These are phyloP conservation scores for Pyrenophora teres DNA, from an alignment of 2,329 filamentous ascomycete species.

Conservation along the genomic window DNA sequence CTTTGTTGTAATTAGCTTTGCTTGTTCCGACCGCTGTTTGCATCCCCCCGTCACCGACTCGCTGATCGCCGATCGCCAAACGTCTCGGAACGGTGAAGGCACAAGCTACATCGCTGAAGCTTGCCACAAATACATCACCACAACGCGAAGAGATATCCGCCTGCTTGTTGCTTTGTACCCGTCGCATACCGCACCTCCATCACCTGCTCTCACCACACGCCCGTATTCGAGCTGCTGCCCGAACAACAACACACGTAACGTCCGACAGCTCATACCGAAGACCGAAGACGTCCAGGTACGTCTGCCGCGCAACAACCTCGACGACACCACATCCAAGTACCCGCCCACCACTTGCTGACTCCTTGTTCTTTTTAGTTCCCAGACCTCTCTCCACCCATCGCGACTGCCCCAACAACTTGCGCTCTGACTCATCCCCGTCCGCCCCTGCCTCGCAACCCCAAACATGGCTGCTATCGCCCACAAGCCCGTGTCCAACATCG, in stretches of 20 bases:
- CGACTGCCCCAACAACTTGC: constrained; percentile 20
- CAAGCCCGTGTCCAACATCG: constrained; percentile 49
- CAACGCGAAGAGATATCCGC: constrained; percentile 21
- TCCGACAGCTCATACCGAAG: not conserved
- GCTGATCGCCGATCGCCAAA: constrained; percentile 33
- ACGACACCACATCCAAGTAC: not conserved
- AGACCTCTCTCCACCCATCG: constrained; percentile 7
- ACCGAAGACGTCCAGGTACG: constrained; percentile 11
- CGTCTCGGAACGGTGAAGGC: constrained; percentile 29
- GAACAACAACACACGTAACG: not conserved
- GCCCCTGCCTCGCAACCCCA: constrained; percentile 22
- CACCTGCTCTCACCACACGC: constrained; percentile 21
- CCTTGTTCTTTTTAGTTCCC: not conserved
- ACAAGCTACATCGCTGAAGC: constrained; percentile 41
- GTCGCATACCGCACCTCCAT: constrained; percentile 26
- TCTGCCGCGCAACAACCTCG: not conserved
- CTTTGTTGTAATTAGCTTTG: too few species aligned
- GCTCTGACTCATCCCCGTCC: constrained; percentile 38
- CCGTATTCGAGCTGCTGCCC: constrained; percentile 3
- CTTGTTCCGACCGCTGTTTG: constrained; percentile 12
- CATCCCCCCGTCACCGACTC: constrained; percentile 28
- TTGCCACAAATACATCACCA: constrained; percentile 26
- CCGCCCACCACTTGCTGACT: not conserved
- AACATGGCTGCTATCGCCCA: constrained; percentile 45
- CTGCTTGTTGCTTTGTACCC: constrained; percentile 20